Evolutionary conservation across 2,329 filamentous ascomycete genomes (phyloP).

Genomic region (Colletotrichum simmondsii): DNA sequence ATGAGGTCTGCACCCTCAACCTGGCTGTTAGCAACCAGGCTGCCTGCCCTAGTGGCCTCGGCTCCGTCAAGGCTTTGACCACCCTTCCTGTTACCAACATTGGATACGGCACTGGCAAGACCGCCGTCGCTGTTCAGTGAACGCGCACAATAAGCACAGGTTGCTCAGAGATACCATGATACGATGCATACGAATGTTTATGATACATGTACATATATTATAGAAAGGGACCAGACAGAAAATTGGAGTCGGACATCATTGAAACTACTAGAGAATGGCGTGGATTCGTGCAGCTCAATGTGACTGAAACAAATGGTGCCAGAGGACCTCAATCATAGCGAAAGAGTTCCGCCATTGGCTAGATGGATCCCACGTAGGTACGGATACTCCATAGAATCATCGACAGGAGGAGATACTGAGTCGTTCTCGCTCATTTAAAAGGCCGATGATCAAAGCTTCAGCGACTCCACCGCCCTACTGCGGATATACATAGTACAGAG

Average conservation of each 20-base stretch:
- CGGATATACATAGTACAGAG: background rate
- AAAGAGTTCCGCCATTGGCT: background rate
- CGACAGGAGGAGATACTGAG: background rate
- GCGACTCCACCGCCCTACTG: background rate
- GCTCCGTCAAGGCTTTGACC: constrained; percentile 43
- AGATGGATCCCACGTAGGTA: background rate
- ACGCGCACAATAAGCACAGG: background rate
- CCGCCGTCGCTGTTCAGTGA: constrained; percentile 24
- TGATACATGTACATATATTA: constrained; percentile 31
- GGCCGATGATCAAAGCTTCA: background rate
- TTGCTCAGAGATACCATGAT: constrained; percentile 14
- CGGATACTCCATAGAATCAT: background rate
- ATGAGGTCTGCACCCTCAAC: constrained; percentile 63
- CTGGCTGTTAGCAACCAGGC: constrained; percentile 62
- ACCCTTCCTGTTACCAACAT: constrained; percentile 61
- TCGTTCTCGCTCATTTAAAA: background rate
- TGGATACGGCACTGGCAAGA: constrained; percentile 59
- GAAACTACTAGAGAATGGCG: background rate
- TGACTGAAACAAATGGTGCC: background rate
- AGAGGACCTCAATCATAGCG: background rate
- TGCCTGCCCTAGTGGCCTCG: constrained; percentile 58
- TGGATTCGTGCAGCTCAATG: background rate
- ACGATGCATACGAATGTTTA: constrained; percentile 27
- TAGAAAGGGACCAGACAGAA: constrained; percentile 1
- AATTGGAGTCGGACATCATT: background rate